A percentile compares a stretch with the other conserved stretches of the same genome.
Evolutionary conservation across 176 grass and related monocot species (phyloP).

Genomic region (Aegilops speltoides): DNA sequence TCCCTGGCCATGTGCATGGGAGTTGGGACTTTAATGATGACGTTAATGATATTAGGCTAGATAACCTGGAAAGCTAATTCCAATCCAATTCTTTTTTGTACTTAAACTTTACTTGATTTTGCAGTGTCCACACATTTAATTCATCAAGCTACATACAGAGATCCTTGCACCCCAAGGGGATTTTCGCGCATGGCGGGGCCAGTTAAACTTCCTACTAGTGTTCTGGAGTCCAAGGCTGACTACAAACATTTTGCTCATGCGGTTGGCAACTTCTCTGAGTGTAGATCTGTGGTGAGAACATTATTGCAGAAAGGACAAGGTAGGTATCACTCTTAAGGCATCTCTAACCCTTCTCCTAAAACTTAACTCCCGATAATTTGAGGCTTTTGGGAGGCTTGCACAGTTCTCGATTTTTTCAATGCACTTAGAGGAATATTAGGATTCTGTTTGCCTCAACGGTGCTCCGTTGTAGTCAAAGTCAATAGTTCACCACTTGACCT

Average conservation of each 20-base stretch:
- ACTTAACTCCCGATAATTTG: too few relatives aligned
- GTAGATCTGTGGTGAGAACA: conserved; percentile 61
- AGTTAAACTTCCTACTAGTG: conserved; percentile 46
- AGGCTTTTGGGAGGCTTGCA: too few relatives aligned
- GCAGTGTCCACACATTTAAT: conserved; percentile 59
- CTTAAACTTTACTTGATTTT: conserved; percentile 26
- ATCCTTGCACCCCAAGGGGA: conserved; percentile 88
- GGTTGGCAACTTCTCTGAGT: conserved; percentile 79
- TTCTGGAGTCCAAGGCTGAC: conserved; percentile 42
- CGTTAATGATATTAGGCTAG: background rate
- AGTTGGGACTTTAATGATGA: background rate
- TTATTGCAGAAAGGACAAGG: conserved; percentile 87
- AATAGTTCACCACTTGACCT: too few relatives aligned
- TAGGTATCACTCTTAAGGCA: conserved; percentile 11
- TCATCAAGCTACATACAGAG: conserved; percentile 59
- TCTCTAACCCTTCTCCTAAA: too few relatives aligned
- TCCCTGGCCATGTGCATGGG: background rate
- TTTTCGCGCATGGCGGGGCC: conserved; percentile 34
- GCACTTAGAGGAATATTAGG: background rate
- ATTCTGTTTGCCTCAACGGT: background rate
- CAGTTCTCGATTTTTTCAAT: too few relatives aligned
- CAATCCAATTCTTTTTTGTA: background rate
- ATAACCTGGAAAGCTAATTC: background rate
- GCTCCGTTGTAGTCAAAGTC: too few relatives aligned
- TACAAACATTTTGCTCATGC: conserved; percentile 45